A percentile compares a stretch with the other conserved stretches of the same genome.
Conservation (phyloP, 805 yeast species). For the Metschnikowia baotianmanensis region DNA sequence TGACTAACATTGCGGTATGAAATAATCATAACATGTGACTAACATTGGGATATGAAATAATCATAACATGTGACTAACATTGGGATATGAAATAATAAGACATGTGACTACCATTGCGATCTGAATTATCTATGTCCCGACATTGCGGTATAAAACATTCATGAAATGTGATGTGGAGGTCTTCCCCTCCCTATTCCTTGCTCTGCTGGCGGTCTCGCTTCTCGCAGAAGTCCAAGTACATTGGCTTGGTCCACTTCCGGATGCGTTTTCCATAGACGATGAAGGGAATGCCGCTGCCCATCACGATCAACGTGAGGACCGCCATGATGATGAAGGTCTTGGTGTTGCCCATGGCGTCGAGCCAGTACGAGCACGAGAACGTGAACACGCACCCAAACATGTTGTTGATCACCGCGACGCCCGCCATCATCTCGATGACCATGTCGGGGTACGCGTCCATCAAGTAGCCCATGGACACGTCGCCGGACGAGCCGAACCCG, state of each 20-base stretch:
- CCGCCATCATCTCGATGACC: conserved; percentile 70
- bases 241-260: conserved; percentile 55
- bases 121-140: no score
- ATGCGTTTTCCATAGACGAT: conserved; percentile 58
- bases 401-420: conserved; percentile 64
- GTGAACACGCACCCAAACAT: conserved; percentile 65
- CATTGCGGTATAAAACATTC: no score
- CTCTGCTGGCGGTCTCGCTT: conserved; percentile 15
- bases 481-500: conserved; percentile 71
- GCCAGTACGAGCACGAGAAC: conserved; percentile 60
- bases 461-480: conserved; percentile 62
- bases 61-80: no score
- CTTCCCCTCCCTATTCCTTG: no score
- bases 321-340: conserved; percentile 62
- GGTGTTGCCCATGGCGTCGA: conserved; percentile 54
- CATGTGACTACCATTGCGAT: no score
- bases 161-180: no score
- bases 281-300: conserved; percentile 56
- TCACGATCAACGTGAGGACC: conserved; percentile 55
- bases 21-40: no score
- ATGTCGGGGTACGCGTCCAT: conserved; percentile 70
- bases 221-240: conserved; percentile 35
- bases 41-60: no score
- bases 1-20: no score
- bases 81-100: no score